These are phyloP conservation scores for Linum tenue DNA, from an alignment of 345 rosid genomes.

Conservation along the genomic window DNA sequence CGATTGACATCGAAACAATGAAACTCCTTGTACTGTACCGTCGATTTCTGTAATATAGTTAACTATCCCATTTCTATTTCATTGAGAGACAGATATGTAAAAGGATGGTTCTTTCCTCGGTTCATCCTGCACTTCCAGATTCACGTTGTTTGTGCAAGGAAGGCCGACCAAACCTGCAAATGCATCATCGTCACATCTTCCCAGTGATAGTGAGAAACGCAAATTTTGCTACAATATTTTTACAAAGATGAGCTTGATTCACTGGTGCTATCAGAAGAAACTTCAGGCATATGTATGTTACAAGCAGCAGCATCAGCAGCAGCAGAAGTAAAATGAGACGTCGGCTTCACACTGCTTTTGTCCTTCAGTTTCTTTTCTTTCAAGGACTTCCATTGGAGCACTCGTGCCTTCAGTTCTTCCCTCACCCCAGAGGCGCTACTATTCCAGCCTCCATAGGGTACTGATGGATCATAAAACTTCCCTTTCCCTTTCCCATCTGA, in stretches of 20 bases:
- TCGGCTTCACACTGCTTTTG: background rate
- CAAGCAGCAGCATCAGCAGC: background rate
- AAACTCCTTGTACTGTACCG: background rate
- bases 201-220: too few species aligned
- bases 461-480: slow-evolving; percentile 5
- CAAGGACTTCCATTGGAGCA: slow-evolving; percentile 10
- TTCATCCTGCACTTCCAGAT: too few species aligned
- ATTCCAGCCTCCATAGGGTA: slow-evolving; percentile 10
- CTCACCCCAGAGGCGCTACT: slow-evolving; percentile 16
- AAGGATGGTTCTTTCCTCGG: background rate
- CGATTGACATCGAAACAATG: background rate
- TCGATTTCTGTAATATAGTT: background rate
- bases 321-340: background rate
- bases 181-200: too few species aligned
- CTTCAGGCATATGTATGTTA: background rate
- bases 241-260: background rate
- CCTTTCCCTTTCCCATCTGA: slow-evolving; percentile 16
- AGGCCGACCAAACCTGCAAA: too few species aligned
- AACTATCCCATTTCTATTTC: background rate
- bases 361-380: slow-evolving; percentile 12
- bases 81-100: background rate
- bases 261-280: background rate
- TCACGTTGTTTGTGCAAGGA: too few species aligned
- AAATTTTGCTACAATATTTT: too few species aligned
- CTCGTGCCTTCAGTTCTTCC: slow-evolving; percentile 29